Conservation (phyloP, 2,329 filamentous ascomycete genomes). For the Diaporthe citriasiana region DNA sequence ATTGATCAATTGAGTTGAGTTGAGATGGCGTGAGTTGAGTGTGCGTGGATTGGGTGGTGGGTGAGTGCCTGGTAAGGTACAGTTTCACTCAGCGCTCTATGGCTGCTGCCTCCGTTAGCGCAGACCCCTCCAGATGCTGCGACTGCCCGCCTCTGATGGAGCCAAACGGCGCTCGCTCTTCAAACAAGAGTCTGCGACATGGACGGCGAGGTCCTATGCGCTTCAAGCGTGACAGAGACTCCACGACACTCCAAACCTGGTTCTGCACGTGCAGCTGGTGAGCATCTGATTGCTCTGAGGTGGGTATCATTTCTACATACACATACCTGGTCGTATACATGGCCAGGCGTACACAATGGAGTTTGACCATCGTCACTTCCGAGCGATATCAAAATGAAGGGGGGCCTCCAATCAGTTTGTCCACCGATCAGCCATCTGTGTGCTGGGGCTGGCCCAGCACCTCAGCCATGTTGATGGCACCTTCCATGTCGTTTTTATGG, state of each 20-base stretch:
- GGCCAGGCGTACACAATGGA: neutral
- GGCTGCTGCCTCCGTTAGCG: constrained; percentile 40
- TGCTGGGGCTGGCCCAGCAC: constrained; percentile 57
- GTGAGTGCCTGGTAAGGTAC: constrained; percentile 1
- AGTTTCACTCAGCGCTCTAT: neutral
- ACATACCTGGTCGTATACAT: constrained; percentile 18
- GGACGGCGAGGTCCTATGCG: neutral
- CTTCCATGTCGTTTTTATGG: constrained; percentile 91
- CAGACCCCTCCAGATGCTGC: constrained; percentile 29
- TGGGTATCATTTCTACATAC: constrained; percentile 36
- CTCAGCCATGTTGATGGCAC: constrained; percentile 85
- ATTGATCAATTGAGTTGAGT: neutral
- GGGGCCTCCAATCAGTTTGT: neutral
- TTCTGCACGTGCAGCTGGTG: constrained; percentile 6
- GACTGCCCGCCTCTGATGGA: neutral
- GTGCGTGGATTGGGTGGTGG: neutral
- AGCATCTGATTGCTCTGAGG: neutral
- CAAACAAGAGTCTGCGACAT: neutral
- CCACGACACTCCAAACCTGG: neutral
- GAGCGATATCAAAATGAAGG: neutral
- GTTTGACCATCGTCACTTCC: neutral
- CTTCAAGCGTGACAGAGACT: neutral
- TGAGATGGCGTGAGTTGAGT: neutral
- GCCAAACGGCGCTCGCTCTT: neutral
- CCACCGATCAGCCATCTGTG: constrained; percentile 37